These are phyloP conservation scores for Leccinum obscurum DNA, from an alignment of 768 basidiomycete species.

Conservation along the genomic window DNA sequence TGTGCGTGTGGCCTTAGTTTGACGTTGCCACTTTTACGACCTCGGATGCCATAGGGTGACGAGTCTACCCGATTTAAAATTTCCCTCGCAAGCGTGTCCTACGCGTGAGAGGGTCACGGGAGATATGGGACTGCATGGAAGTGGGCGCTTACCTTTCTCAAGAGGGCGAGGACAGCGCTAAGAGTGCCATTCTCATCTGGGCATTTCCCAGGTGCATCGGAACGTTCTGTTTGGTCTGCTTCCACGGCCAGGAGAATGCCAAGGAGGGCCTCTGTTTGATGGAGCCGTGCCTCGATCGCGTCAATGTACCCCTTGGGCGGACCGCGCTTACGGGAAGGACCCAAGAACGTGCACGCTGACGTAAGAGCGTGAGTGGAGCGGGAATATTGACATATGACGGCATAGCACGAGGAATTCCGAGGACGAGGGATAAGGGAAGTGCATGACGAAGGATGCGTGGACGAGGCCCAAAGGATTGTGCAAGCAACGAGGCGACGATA, in stretches of 20 bases:
- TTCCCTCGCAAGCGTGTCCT: constrained; percentile 79
- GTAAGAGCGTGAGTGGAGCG: constrained; percentile 9
- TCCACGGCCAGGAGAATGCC: constrained; percentile 69
- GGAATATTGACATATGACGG: neutral
- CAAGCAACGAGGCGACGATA: constrained; percentile 3
- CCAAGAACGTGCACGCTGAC: constrained; percentile 74
- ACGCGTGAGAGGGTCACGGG: constrained; percentile 15
- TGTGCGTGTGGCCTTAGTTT: constrained; percentile 28
- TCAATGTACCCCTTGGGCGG: constrained; percentile 96
- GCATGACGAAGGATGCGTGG: constrained; percentile 14
- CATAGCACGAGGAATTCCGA: neutral
- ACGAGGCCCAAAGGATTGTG: neutral
- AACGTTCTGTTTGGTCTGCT: constrained; percentile 23
- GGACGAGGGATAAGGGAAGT: constrained; percentile 9
- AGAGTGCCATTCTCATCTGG: constrained; percentile 18
- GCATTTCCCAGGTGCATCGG: constrained; percentile 32
- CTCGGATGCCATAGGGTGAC: constrained; percentile 75
- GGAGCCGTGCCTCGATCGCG: constrained; percentile 86
- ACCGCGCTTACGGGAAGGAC: constrained; percentile 79
- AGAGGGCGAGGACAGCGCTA: constrained; percentile 45
- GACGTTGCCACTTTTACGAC: constrained; percentile 50
- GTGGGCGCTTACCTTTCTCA: constrained; percentile 46
- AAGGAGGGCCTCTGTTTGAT: constrained; percentile 87
- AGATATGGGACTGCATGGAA: neutral
- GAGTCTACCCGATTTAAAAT: constrained; percentile 82